Conservation (phyloP, 192 early-diverging fungal species). For the Oehlia diaphana region DNA sequence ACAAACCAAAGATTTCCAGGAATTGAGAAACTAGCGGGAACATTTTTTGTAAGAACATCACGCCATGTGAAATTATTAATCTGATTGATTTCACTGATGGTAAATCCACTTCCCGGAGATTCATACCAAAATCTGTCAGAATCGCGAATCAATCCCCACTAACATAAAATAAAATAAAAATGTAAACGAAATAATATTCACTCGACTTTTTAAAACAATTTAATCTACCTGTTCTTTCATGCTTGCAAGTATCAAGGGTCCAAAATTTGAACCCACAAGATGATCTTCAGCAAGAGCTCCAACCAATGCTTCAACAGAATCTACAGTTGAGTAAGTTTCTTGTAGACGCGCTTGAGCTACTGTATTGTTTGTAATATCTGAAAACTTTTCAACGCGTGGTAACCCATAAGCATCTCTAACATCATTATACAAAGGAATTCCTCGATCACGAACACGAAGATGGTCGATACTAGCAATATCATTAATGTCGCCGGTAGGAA, state of each 20-base stretch:
- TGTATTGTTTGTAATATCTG: slow-evolving; percentile 23
- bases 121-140: slow-evolving; percentile 60
- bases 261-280: slow-evolving; percentile 15
- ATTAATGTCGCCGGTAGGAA: not conserved
- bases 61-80: slow-evolving; percentile 31
- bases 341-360: slow-evolving; percentile 2
- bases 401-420: slow-evolving; percentile 5
- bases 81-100: slow-evolving; percentile 33
- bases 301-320: slow-evolving; percentile 15
- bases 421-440: slow-evolving; percentile 28
- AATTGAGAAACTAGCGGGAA: too few relatives aligned
- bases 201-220: too few relatives aligned
- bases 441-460: not conserved
- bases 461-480: not conserved
- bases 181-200: not conserved
- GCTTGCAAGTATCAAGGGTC: not conserved
- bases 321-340: slow-evolving; percentile 11
- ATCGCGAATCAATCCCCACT: slow-evolving; percentile 48
- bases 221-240: slow-evolving; percentile 1
- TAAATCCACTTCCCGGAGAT: slow-evolving; percentile 33
- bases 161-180: slow-evolving; percentile 5
- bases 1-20: slow-evolving; percentile 9
- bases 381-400: not conserved
- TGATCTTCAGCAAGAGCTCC: slow-evolving; percentile 30
- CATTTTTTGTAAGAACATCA: slow-evolving; percentile 5